Evolutionary conservation across 2,329 filamentous ascomycete genomes (phyloP).

Genomic region (Thermomyces lanuginosus): DNA sequence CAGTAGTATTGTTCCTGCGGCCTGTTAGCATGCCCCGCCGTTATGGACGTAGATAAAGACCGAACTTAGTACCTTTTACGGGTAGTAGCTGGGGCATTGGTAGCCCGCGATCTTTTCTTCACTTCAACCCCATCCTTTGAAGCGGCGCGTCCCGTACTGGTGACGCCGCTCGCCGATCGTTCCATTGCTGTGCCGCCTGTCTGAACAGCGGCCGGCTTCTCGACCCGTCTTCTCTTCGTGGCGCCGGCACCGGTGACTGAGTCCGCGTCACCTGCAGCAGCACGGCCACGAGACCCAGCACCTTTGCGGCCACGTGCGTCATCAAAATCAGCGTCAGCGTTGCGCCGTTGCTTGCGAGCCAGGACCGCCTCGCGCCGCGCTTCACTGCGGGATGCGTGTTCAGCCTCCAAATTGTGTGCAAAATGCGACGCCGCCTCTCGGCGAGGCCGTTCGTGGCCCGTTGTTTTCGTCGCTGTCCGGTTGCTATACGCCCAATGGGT

Average conservation of each 20-base stretch:
- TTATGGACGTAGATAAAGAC: background rate
- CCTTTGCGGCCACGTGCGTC: constrained; percentile 47
- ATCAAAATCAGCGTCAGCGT: constrained; percentile 65
- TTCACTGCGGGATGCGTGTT: constrained; percentile 69
- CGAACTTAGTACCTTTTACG: constrained; percentile 54
- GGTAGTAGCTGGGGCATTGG: constrained; percentile 42
- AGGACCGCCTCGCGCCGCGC: constrained; percentile 66
- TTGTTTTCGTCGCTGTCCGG: constrained; percentile 46
- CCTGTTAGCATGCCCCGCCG: constrained; percentile 1
- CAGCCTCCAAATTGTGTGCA: constrained; percentile 45
- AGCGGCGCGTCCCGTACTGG: constrained; percentile 17
- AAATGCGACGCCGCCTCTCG: constrained; percentile 57
- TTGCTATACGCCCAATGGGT: constrained; percentile 93
- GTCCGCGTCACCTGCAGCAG: constrained; percentile 9
- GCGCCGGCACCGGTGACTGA: constrained; percentile 30
- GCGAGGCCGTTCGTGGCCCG: constrained; percentile 51
- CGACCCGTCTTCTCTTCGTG: constrained; percentile 64
- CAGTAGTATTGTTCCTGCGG: constrained; percentile 32
- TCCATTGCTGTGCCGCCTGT: constrained; percentile 23
- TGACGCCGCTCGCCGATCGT: constrained; percentile 23
- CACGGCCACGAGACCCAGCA: constrained; percentile 34
- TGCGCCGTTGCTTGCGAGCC: constrained; percentile 57
- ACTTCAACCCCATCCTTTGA: constrained; percentile 48
- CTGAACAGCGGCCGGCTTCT: constrained; percentile 38
- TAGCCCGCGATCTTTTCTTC: constrained; percentile 59